Evolutionary conservation across 202 grass and related monocot species (phyloP), one percentile per base, ranked within the genome.

Genomic region (Zizania palustris): DNA sequence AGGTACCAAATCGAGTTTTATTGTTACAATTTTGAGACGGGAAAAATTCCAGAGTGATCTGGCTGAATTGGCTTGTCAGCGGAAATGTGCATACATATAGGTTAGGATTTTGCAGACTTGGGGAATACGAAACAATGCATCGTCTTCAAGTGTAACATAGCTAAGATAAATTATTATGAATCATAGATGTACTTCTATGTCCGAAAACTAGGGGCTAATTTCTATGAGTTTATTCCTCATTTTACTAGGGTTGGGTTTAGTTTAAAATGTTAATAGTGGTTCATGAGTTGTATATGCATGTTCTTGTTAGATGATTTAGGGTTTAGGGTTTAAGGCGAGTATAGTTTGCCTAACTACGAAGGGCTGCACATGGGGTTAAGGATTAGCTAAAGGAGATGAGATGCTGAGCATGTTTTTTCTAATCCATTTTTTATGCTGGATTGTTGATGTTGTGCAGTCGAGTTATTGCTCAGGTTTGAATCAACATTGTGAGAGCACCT

Each of bases 401-500:
- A 64, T 60, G 4, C 3, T 65, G 50, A 16, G 4, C 21, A 67
- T 76, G 10, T 1, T 2, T 28, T 5, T 42, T 61, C 53, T 77
- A 56, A 88, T 67, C 5, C 4, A 22, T 69, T 80, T 28, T 28
- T 28, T 28, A 28, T 28, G 28, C 28, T 28, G 28, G 28, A 4
- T 67, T 74, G 4, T 67, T 74, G 3, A 51, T 79, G 15, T 37
- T 33, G 0, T 86, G 57, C 83, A 96, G 96, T 96, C 92, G 20
- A 99, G 92, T 6, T 99, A 96, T 71, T 99, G 92, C 83, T 93
- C 92, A 13, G 83, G 85, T 70, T 72, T 99, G 62, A 87, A 96
- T 19, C 78, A 96, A 3, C 92, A 99, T 22, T 99, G 96, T 10
- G 72, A 85, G 79, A 85, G n/a, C n/a, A n/a, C n/a, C n/a, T n/a